Evolutionary conservation across 2,329 filamentous ascomycete genomes (phyloP).

Genomic region (Ophiostoma tasmaniense): DNA sequence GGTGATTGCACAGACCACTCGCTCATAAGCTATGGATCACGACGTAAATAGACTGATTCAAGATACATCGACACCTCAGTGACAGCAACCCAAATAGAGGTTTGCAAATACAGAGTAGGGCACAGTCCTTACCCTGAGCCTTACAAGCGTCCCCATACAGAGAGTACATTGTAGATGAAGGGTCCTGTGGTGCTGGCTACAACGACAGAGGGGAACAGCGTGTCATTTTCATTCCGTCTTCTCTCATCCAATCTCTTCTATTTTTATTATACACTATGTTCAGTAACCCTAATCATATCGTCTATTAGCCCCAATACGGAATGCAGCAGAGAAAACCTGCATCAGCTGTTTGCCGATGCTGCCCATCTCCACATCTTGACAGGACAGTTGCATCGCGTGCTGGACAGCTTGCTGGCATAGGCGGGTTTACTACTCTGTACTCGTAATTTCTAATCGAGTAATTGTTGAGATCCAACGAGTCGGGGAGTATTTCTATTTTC

Average conservation of each 20-base stretch:
- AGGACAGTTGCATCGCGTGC: not conserved
- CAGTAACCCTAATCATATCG: not conserved
- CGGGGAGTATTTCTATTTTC: not conserved
- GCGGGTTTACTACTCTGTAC: not conserved
- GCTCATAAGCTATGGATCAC: not conserved
- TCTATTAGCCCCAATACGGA: not conserved
- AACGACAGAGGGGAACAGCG: not conserved
- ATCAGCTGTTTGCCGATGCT: not conserved
- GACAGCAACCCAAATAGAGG: not conserved
- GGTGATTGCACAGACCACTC: not conserved
- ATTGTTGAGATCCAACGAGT: too few species aligned
- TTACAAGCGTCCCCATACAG: not conserved
- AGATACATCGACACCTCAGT: not conserved
- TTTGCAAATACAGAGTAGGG: not conserved
- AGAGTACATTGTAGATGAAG: not conserved
- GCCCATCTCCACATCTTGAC: not conserved
- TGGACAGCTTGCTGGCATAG: not conserved
- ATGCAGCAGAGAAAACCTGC: not conserved
- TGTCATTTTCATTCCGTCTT: not conserved
- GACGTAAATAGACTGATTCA: not conserved
- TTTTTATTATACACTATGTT: not conserved
- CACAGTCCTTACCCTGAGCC: not conserved
- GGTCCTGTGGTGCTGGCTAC: not conserved
- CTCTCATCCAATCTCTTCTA: not conserved
- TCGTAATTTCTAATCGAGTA: not conserved